Evolutionary conservation across 495 filamentous ascomycete species (phyloP).

Genomic region (Pyrenopolyporus hunteri): DNA sequence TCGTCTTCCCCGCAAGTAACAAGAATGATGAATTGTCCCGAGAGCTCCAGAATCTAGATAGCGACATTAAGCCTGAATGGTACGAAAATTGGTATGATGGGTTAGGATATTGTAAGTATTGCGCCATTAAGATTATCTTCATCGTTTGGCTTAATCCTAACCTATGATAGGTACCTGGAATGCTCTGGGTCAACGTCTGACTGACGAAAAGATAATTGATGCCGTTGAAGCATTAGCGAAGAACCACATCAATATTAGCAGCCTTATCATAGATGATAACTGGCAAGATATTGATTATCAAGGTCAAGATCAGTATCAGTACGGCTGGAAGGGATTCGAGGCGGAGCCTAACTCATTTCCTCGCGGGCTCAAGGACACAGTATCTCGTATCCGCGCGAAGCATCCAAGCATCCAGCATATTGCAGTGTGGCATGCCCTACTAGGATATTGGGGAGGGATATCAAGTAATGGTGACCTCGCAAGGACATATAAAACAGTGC

Average conservation of each 20-base stretch:
- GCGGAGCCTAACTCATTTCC: slow-evolving; percentile 84
- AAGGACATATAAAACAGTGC: slow-evolving; percentile 75
- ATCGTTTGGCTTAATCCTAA: background rate
- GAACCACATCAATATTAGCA: slow-evolving; percentile 76
- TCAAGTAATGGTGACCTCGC: slow-evolving; percentile 73
- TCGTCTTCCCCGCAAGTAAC: slow-evolving; percentile 53
- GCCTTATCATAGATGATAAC: slow-evolving; percentile 93
- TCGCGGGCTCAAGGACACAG: slow-evolving; percentile 70
- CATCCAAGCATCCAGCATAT: slow-evolving; percentile 81
- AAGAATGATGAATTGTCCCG: slow-evolving; percentile 37
- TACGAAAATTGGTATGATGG: slow-evolving; percentile 90
- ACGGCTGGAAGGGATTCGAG: slow-evolving; percentile 75
- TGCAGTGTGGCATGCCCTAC: slow-evolving; percentile 93
- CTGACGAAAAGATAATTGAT: slow-evolving; percentile 75
- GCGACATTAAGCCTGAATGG: slow-evolving; percentile 69
- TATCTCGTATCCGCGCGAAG: slow-evolving; percentile 68
- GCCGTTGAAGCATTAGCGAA: slow-evolving; percentile 74
- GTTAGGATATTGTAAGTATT: slow-evolving; percentile 61
- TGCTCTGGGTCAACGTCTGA: slow-evolving; percentile 79
- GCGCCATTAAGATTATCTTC: background rate
- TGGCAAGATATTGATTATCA: slow-evolving; percentile 80
- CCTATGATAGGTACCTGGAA: slow-evolving; percentile 80
- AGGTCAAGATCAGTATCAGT: slow-evolving; percentile 54
- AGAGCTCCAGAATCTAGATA: slow-evolving; percentile 53
- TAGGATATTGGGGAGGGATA: slow-evolving; percentile 95